Base-by-base conservation (phyloP, 1,284 basidiomycete genomes). In the Porodaedalea pini region DNA sequence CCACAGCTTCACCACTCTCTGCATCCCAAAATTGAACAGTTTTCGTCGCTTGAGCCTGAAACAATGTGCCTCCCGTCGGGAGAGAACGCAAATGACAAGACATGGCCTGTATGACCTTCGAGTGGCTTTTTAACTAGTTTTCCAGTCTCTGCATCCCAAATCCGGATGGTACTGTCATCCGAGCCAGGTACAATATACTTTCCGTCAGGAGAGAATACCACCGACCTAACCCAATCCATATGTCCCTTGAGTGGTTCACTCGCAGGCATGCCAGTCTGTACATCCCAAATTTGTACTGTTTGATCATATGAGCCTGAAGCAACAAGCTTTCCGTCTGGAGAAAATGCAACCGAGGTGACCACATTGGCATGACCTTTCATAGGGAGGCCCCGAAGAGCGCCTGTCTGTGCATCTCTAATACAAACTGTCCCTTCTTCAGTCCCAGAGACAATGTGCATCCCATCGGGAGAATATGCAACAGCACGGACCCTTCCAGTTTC, bases 111-210 rank as follows among this genome's bases (percentile, higher is more conserved):
- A 68, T 95, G 93, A 0, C 78, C 78, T 11, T 71, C 69, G 56
- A 92, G 81, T 4, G 83, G 32, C 6, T 13, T 87, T 15, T 80
- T 82, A 15, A 86, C 69, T 51, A 84, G 77, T 57, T 72, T 71
- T 2, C 91, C 91, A 1, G 83, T 87, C 51, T 80, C 73, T 15
- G 86, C 86, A 64, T 89, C 83, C 91, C 91, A 93, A 6, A 93
- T 72, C 19, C 85, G 78, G 58, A 94, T 78, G 2, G 88, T 88
- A 36, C 88, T 81, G 70, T 94, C 92, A 23, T 90, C 91, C 4
- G 90, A 92, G 1, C 86, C 92, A 31, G 90, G 91, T 17, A 91
- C 83, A 56, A 93, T 83, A 57, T 19, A 19, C 17, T 7, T 43
- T 21, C 40, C 40, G n/a, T 43, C 40, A 8, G 40, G 7, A 6